A percentile compares a stretch with the other conserved stretches of the same genome.
Evolutionary conservation across 306 rosid genomes (phyloP).

Genomic region (Glycine tomentella): DNA sequence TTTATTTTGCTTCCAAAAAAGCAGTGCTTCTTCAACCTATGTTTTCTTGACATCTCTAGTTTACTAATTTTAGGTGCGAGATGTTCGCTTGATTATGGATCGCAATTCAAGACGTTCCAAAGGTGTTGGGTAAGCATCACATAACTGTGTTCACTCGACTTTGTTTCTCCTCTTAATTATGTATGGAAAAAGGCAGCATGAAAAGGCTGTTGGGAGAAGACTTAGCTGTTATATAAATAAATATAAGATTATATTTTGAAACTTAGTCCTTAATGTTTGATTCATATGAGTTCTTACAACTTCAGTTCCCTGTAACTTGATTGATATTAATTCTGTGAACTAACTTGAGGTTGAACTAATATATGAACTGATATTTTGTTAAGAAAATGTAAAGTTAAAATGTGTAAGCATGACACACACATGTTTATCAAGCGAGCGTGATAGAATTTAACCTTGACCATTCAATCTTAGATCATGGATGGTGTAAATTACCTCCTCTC

Average conservation of each 20-base stretch:
- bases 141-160: background rate
- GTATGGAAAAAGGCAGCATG: background rate
- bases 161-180: slow-evolving; percentile 24
- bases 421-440: background rate
- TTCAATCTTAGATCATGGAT: background rate
- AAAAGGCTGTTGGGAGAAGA: background rate
- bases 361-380: background rate
- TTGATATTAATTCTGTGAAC: slow-evolving; percentile 5
- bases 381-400: background rate
- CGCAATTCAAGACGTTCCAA: slow-evolving; percentile 97
- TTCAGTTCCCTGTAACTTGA: background rate
- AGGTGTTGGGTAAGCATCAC: slow-evolving; percentile 89
- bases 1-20: background rate
- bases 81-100: slow-evolving; percentile 97
- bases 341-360: slow-evolving; percentile 2
- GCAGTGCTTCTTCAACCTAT: slow-evolving; percentile 26
- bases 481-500: slow-evolving; percentile 2
- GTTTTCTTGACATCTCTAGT: slow-evolving; percentile 14
- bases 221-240: slow-evolving; percentile 12
- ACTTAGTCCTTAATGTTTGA: background rate
- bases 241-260: slow-evolving; percentile 1
- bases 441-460: background rate
- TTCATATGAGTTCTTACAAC: slow-evolving; percentile 17
- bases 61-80: slow-evolving; percentile 77
- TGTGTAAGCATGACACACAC: background rate